Base-by-base conservation (phyloP, 345 rosid genomes). In the Gossypium longicalyx region DNA sequence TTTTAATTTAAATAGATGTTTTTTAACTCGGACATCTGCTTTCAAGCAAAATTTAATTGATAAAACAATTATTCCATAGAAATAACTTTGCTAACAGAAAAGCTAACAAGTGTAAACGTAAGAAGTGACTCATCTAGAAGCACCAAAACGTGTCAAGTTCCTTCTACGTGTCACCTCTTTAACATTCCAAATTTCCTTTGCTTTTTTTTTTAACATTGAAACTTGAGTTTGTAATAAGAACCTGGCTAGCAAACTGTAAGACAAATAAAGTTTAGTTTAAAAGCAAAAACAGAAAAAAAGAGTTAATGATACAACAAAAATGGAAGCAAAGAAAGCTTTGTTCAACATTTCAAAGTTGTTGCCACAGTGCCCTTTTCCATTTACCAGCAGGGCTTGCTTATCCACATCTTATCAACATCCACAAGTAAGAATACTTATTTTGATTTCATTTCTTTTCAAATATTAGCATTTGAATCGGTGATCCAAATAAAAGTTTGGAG, bases 321-420 rank as follows among this genome's bases (percentile, higher is more conserved):
- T 76, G 83, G 79, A 79, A 79, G 83, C 75, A 22, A 53, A 63
- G 62, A 68, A 54, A 72, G 58, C 77, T 15, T 8, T 67, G 43
- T 22, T 71, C 52, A 77, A 49, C 68, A 15, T 77, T 53, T 59
- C 78, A 1, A 79, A 48, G 53, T 47, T 75, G 48, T 75, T 68
- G 41, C 67, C 73, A 4, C 69, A 20, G 17, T 10, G 20, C 6
- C n/a, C 57, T 48, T 27, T n/a, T 77, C 54, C 23, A 57, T 19
- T 77, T 49, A 65, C 77, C 9, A 53, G 43, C 11, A 53, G 34
- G 15, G 56, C 74, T 56, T 67, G 61, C 52, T 73, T 62, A 38
- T 80, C 79, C 75, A 41, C 78, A 41, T 69, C 81, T 63, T 74
- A 16, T 29, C 76, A 81, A 62, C 79, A 44, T 23, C 77, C 75